These are phyloP conservation scores for Podaxis sp. DNA, from an alignment of 768 basidiomycete genomes.

Conservation along the genomic window DNA sequence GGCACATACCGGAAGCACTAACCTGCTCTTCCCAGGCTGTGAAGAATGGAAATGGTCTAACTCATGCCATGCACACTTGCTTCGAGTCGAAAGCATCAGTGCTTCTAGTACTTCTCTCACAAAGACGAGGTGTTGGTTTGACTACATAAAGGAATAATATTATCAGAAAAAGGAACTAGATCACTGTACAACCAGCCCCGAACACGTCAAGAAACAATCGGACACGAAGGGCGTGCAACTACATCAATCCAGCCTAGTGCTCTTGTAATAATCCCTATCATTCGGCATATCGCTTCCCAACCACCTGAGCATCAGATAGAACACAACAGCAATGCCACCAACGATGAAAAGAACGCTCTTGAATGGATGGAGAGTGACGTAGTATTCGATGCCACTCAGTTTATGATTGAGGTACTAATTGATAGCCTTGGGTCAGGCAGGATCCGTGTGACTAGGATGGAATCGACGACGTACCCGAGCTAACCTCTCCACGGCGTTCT, in stretches of 20 bases:
- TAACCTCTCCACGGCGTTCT: constrained; percentile 64
- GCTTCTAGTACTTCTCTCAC: too few species aligned
- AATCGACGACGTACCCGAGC: constrained; percentile 48
- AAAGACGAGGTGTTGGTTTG: too few species aligned
- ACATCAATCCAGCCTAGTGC: constrained; percentile 6
- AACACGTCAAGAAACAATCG: neutral
- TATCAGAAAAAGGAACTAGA: neutral
- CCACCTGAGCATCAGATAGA: constrained; percentile 25
- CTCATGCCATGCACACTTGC: too few species aligned
- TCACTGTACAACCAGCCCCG: neutral
- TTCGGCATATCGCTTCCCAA: constrained; percentile 21
- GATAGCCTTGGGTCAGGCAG: neutral
- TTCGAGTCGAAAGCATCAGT: too few species aligned
- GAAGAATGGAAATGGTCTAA: too few species aligned
- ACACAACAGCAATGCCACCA: constrained; percentile 25
- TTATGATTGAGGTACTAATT: constrained; percentile 41
- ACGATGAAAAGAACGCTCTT: constrained; percentile 31
- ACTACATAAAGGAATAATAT: neutral
- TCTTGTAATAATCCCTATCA: constrained; percentile 11
- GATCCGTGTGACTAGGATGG: neutral
- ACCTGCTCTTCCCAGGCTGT: too few species aligned
- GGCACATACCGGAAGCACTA: too few species aligned
- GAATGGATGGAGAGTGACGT: constrained; percentile 33
- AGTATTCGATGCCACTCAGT: constrained; percentile 34
- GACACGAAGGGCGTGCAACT: neutral